Evolutionary conservation across 2,329 filamentous ascomycete genomes (phyloP).

Genomic region (Trichoderma sp.): DNA sequence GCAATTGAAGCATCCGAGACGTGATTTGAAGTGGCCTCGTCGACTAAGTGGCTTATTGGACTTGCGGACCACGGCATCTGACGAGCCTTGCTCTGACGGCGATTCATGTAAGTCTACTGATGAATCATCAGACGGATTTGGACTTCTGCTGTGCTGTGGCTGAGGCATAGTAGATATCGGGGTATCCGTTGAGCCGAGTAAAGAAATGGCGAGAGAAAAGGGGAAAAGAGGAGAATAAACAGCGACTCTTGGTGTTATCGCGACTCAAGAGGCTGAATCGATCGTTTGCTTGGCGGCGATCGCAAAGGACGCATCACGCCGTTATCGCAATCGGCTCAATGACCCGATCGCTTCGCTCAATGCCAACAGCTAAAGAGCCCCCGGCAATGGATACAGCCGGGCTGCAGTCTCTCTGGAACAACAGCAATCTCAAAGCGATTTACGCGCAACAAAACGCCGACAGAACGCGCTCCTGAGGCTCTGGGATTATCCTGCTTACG

Average conservation of each 20-base stretch:
- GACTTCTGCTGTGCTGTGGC: slow-evolving; percentile 8
- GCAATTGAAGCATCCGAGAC: slow-evolving; percentile 38
- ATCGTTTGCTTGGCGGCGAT: not conserved
- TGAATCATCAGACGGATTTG: slow-evolving; percentile 14
- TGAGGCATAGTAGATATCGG: not conserved
- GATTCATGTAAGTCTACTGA: slow-evolving; percentile 14
- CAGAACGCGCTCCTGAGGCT: not conserved
- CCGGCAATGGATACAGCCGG: not conserved
- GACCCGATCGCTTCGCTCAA: not conserved
- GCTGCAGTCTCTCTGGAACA: not conserved
- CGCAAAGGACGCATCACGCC: slow-evolving; percentile 7
- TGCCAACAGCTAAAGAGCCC: not conserved
- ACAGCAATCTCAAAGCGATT: too few species aligned
- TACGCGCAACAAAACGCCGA: not conserved
- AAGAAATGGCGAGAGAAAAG: too few species aligned
- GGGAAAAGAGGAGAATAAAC: not conserved
- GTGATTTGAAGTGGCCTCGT: slow-evolving; percentile 33
- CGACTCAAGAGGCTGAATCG: not conserved
- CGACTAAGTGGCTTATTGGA: slow-evolving; percentile 24
- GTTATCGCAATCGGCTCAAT: slow-evolving; percentile 3
- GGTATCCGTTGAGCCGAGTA: not conserved
- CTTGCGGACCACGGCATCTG: not conserved
- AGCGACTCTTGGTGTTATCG: not conserved
- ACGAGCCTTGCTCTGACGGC: not conserved
- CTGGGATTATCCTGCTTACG: not conserved